Conservation (phyloP, 768 basidiomycete genomes). For the Chiua virens region DNA sequence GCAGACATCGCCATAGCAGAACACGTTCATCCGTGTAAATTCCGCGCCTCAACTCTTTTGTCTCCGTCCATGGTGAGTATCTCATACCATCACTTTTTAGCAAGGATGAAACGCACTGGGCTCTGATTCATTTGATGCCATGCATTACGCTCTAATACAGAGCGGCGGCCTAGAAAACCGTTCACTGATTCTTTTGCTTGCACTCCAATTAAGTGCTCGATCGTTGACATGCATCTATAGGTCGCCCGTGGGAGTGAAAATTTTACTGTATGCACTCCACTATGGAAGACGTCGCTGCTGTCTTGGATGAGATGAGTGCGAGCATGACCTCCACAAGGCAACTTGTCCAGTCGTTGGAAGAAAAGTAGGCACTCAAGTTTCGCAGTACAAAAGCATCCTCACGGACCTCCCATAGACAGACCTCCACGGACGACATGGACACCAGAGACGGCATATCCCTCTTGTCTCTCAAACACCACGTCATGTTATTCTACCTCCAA, state of each 20-base stretch:
- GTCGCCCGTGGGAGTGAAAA: not conserved
- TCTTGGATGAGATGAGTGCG: slow-evolving; percentile 56
- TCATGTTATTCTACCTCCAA: slow-evolving; percentile 83
- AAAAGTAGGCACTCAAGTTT: slow-evolving; percentile 44
- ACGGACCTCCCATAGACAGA: slow-evolving; percentile 24
- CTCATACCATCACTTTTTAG: not conserved
- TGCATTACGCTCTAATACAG: slow-evolving; percentile 48
- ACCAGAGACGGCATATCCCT: slow-evolving; percentile 85
- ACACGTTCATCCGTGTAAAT: not conserved
- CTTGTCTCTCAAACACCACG: slow-evolving; percentile 82
- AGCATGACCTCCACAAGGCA: slow-evolving; percentile 64
- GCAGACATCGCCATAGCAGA: slow-evolving; percentile 19
- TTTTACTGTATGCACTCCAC: too few species aligned
- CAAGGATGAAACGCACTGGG: slow-evolving; percentile 64
- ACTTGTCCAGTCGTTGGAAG: slow-evolving; percentile 50
- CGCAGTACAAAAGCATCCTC: slow-evolving; percentile 10
- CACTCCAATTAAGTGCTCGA: not conserved
- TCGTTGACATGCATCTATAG: slow-evolving; percentile 12
- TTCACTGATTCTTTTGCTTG: slow-evolving; percentile 43
- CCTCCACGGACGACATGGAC: slow-evolving; percentile 41
- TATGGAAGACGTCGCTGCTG: slow-evolving; percentile 26
- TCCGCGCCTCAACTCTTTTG: not conserved
- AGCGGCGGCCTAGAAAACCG: slow-evolving; percentile 69
- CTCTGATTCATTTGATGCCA: slow-evolving; percentile 53
- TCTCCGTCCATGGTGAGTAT: slow-evolving; percentile 4